Percentiles rank a stretch among this genome's conserved stretches.
Evolutionary conservation across 352 stramenopile species (phyloP).

Genomic region (Globisporangium radiosum): DNA sequence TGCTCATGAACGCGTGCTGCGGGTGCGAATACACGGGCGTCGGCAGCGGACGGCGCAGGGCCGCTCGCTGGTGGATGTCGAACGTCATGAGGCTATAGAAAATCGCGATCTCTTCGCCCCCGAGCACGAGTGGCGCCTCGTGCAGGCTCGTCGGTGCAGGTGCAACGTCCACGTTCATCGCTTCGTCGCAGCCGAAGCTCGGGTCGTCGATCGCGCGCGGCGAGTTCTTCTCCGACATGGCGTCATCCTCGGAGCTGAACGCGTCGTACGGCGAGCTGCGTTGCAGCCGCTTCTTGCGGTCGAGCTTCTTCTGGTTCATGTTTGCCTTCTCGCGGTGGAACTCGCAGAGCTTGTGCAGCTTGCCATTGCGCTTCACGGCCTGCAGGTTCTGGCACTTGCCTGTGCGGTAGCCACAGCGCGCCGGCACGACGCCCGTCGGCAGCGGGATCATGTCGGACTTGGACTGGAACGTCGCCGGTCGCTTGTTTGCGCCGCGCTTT

Average conservation of each 20-base stretch:
- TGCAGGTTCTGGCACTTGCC: slow-evolving; percentile 80
- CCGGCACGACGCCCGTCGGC: slow-evolving; percentile 20
- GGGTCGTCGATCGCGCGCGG: slow-evolving; percentile 46
- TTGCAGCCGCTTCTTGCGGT: slow-evolving; percentile 77
- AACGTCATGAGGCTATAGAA: slow-evolving; percentile 80
- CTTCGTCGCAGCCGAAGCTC: slow-evolving; percentile 7
- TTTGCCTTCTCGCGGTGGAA: slow-evolving; percentile 82
- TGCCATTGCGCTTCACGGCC: slow-evolving; percentile 76
- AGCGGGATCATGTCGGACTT: slow-evolving; percentile 16
- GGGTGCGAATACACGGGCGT: slow-evolving; percentile 5
- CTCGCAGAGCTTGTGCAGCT: slow-evolving; percentile 81
- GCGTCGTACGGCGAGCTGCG: slow-evolving; percentile 37
- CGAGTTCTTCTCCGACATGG: slow-evolving; percentile 23
- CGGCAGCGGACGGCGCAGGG: slow-evolving; percentile 8
- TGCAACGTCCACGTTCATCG: slow-evolving; percentile 12
- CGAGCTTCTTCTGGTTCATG: slow-evolving; percentile 82
- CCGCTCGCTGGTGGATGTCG: slow-evolving; percentile 28
- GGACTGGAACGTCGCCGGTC: slow-evolving; percentile 5
- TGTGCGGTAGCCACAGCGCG: slow-evolving; percentile 72
- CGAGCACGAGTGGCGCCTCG: slow-evolving; percentile 50
- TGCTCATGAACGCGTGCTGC: slow-evolving; percentile 29
- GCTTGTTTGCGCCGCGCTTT: slow-evolving; percentile 13
- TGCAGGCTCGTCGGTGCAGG: slow-evolving; percentile 50
- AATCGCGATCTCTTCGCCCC: slow-evolving; percentile 63
- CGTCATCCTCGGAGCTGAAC: slow-evolving; percentile 36